These are phyloP conservation scores for Aspergillus sp. DNA, from an alignment of 2,329 filamentous ascomycete species.

Conservation along the genomic window DNA sequence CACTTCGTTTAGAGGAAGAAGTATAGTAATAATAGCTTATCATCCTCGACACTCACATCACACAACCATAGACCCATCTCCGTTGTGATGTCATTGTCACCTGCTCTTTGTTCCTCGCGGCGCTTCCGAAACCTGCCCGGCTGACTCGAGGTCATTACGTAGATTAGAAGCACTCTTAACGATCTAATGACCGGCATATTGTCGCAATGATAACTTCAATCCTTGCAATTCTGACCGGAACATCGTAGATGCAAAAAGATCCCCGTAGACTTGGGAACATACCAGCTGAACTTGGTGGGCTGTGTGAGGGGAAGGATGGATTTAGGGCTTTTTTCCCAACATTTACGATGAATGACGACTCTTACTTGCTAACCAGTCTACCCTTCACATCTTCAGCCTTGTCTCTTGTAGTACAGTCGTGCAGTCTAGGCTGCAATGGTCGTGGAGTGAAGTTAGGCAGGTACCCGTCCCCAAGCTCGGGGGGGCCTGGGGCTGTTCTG, in stretches of 20 bases:
- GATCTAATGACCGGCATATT: background rate
- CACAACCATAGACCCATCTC: background rate
- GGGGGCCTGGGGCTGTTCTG: background rate
- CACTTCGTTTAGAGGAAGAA: background rate
- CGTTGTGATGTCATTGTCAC: conserved; percentile 11
- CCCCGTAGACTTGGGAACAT: background rate
- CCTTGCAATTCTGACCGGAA: background rate
- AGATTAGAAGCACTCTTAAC: background rate
- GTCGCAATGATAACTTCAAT: background rate
- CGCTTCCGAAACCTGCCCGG: conserved; percentile 18
- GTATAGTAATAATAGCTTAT: conserved; percentile 1
- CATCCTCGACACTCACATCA: background rate
- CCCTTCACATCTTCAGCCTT: conserved; percentile 2
- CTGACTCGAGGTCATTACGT: conserved; percentile 25
- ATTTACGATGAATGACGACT: background rate
- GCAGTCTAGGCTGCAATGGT: conserved; percentile 14
- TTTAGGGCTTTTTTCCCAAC: conserved; percentile 8
- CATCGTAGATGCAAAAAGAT: background rate
- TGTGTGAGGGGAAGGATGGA: background rate
- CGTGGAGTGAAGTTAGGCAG: conserved; percentile 14
- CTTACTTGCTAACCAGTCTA: background rate
- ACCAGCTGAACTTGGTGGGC: conserved; percentile 10
- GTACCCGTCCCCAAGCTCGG: conserved; percentile 8
- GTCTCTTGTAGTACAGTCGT: conserved; percentile 1
- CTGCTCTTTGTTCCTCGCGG: conserved; percentile 18